Evolutionary conservation across 75 land plant genomes (phyloP), one percentile per base, ranked within the genome.

Genomic region (Adiantum capillusveneris): DNA sequence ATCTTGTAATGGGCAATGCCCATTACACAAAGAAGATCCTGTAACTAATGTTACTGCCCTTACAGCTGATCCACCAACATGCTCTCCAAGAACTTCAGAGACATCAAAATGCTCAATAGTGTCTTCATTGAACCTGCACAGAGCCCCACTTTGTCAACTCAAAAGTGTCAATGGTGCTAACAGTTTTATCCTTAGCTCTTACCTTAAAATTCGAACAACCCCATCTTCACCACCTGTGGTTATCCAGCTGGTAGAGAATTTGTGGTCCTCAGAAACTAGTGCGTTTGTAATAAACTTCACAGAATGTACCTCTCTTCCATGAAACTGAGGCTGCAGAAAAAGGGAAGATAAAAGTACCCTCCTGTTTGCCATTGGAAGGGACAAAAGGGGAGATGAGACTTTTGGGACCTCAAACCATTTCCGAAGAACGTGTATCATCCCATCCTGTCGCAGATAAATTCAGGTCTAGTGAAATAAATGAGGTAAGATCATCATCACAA

Each of bases 221-320:
- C 97, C 99, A 80, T 95, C 99, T 84, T 95, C 99, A 75, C 82
- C 79, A 0, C 97, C 99, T 53, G 97, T 84, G 28, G 84, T 84
- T 65, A 90, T 70, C 80, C 78, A 90, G 58, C 65, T 64, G 20
- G 42, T 51, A 18, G 56, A 25, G 2, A 37, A 44, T 29, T 20
- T 50, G 21, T 24, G 19, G 34, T 39, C 17, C 12, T 41, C 43
- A 18, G 51, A 41, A 48, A 17, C 57, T 16, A 19, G 25, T 14
- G n/a, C 37, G 31, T 51, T 41, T 62, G 79, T 44, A 31, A 90
- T 34, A 72, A 95, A 87, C 39, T 81, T 76, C 36, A 90, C 64
- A 16, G 86, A 68, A 66, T 95, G 91, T 25, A 95, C 80, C 69
- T 95, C 99, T 67, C 86, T 77, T 28, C 99, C 99, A 76, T 95